Conservation (phyloP, 2,329 filamentous ascomycete genomes). For the Blumeria hordei region DNA sequence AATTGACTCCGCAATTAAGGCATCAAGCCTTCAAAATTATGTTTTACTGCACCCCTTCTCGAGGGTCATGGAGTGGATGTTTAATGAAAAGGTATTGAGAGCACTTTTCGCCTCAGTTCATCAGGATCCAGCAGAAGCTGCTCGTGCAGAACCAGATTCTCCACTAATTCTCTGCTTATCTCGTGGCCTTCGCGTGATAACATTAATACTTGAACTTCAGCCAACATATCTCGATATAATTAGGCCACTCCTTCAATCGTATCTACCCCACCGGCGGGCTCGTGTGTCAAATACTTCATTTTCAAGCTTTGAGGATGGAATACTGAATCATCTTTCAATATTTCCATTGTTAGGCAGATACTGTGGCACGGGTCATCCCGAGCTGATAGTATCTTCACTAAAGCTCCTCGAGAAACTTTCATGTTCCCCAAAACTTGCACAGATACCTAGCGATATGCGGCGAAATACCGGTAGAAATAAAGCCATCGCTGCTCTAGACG, state of each 20-base stretch:
- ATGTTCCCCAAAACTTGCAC: conserved; percentile 39
- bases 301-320: conserved; percentile 75
- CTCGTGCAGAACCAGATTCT: conserved; percentile 50
- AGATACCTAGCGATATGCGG: conserved; percentile 6
- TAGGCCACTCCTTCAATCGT: conserved; percentile 47
- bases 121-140: conserved; percentile 48
- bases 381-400: conserved; percentile 57
- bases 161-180: conserved; percentile 60
- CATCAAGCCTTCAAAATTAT: conserved; percentile 56
- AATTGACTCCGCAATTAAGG: conserved; percentile 50
- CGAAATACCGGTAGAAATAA: conserved; percentile 41
- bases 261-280: conserved; percentile 31
- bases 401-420: conserved; percentile 69
- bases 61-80: conserved; percentile 93
- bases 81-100: conserved; percentile 70
- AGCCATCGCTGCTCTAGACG: conserved; percentile 69
- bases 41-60: conserved; percentile 77
- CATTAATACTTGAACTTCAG: conserved; percentile 63
- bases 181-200: conserved; percentile 62
- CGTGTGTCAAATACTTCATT: conserved; percentile 53
- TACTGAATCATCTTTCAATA: conserved; percentile 56
- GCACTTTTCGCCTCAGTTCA: conserved; percentile 58
- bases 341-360: conserved; percentile 70
- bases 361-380: conserved; percentile 61
- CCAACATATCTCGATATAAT: conserved; percentile 81